Conservation (phyloP, 305 asterid species). For the Solanum hybrid region DNA sequence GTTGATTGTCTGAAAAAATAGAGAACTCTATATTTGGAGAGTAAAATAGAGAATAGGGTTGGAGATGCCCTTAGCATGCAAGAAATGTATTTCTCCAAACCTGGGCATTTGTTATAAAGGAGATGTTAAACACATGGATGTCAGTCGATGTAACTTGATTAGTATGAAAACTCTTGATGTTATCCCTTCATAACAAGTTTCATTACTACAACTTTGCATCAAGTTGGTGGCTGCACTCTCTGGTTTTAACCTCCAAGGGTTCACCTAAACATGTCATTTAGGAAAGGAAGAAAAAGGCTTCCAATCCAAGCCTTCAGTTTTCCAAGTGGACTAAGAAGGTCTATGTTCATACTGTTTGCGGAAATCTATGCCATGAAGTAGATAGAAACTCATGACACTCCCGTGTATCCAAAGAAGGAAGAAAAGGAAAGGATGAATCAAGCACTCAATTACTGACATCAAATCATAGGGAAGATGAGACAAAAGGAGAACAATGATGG, state of each 20-base stretch:
- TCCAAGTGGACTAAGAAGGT: neutral
- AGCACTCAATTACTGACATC: neutral
- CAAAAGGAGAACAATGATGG: conserved; percentile 4
- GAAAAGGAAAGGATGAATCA: neutral
- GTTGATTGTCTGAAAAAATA: no score
- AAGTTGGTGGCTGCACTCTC: neutral
- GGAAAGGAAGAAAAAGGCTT: neutral
- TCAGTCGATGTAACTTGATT: neutral
- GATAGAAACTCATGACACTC: neutral
- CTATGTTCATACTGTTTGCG: neutral
- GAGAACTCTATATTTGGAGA: no score
- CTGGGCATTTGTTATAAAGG: neutral
- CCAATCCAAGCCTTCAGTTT: neutral
- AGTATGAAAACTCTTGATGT: neutral
- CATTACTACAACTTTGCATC: neutral
- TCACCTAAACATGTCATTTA: neutral
- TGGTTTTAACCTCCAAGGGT: neutral
- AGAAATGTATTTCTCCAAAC: neutral
- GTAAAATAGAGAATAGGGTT: no score
- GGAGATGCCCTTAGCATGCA: neutral
- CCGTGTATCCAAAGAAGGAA: conserved; percentile 1
- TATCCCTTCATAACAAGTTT: neutral
- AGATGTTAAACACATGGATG: neutral
- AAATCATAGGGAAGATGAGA: neutral
- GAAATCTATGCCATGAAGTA: neutral